Evolutionary conservation across 495 filamentous ascomycete species (phyloP).

Genomic region (Xylaria longipes): DNA sequence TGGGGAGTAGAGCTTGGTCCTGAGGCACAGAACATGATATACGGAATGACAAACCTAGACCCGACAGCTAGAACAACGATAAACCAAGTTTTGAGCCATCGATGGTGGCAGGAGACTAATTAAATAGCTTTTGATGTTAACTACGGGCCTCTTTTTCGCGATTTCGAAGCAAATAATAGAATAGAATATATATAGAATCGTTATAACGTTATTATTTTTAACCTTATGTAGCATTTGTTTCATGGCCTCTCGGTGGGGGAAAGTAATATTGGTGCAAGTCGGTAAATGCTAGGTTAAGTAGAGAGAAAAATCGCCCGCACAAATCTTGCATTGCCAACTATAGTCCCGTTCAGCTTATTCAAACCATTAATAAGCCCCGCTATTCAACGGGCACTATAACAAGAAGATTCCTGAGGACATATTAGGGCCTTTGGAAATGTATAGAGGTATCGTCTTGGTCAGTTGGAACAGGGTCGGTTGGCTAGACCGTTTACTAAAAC

Average conservation of each 20-base stretch:
- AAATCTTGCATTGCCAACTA: too few species aligned
- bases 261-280: too few species aligned
- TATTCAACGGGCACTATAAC: background rate
- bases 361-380: background rate
- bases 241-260: too few species aligned
- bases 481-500: background rate
- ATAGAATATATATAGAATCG: too few species aligned
- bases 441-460: background rate
- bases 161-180: too few species aligned
- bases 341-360: background rate
- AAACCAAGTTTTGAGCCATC: constrained; percentile 40
- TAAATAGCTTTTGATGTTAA: background rate
- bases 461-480: background rate
- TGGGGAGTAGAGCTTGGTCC: constrained; percentile 21
- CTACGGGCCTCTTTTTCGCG: too few species aligned
- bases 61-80: constrained; percentile 43
- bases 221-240: too few species aligned
- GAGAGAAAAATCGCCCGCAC: too few species aligned
- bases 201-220: too few species aligned
- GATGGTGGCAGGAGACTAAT: constrained; percentile 34
- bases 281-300: too few species aligned
- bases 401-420: background rate
- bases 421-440: background rate
- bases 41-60: constrained; percentile 40
- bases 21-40: constrained; percentile 41